Conservation (phyloP, 495 filamentous ascomycete genomes). For the Cudoniella acicularis region DNA sequence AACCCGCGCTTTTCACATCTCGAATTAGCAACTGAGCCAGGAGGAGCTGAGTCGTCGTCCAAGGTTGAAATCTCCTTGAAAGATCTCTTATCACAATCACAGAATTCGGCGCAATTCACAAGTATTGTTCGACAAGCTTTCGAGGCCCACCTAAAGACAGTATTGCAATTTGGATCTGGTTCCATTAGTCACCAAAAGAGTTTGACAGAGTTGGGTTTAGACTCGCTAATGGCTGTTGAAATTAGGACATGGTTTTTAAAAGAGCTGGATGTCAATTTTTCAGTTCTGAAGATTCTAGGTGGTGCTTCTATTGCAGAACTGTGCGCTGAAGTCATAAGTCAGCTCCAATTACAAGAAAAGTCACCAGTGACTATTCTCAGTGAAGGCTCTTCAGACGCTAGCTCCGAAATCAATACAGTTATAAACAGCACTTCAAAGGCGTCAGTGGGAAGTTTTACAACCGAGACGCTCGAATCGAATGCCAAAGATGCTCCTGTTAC, state of each 20-base stretch:
- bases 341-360: background rate
- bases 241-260: constrained; percentile 35
- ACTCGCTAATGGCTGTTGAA: constrained; percentile 33
- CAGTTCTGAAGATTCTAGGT: constrained; percentile 44
- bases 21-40: too few relatives aligned
- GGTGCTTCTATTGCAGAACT: constrained; percentile 32
- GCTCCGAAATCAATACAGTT: background rate
- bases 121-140: too few relatives aligned
- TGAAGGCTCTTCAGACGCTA: background rate
- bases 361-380: background rate
- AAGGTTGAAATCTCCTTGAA: too few relatives aligned
- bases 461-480: too few relatives aligned
- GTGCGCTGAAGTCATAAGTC: background rate
- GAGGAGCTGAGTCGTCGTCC: too few relatives aligned
- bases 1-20: too few relatives aligned
- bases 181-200: too few relatives aligned
- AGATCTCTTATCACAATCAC: too few relatives aligned
- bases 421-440: background rate
- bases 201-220: constrained; percentile 34
- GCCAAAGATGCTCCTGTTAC: background rate
- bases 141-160: too few relatives aligned
- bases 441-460: background rate
- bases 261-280: constrained; percentile 33
- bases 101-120: too few relatives aligned
- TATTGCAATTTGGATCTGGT: too few relatives aligned